Base-by-base conservation (phyloP, 1,284 basidiomycete genomes). In the Peniophora sp. region DNA sequence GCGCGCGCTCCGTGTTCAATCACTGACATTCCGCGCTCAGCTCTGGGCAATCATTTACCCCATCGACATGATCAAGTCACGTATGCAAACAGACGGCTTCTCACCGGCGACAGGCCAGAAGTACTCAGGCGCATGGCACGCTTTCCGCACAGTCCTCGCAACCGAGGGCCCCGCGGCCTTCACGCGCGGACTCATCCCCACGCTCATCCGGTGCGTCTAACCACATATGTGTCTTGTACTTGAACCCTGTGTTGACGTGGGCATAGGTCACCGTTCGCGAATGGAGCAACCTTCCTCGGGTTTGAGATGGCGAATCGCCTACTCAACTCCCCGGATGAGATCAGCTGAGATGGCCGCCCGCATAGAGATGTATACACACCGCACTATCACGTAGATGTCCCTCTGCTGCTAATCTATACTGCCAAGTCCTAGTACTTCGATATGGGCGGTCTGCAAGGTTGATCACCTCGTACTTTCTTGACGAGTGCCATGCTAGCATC, bases 61-160 rank as follows among this genome's bases (percentile, higher is more conserved):
- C 8, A 85, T 93, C 65, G 94, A 96, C 68, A 92, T 97, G 78
- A 83, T 97, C 66, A 98, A 98, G 66, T 91, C 88, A 24, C 83
- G 93, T 51, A 86, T 97, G 73, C 96, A 98, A 70, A 97, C 94
- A 0, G 96, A 98, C 63, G 86, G 87, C 1, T 89, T 95, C 63
- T 76, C 81, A 42, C 72, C 80, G 5, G 67, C 79, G 18, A 83
- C 83, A 51, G 86, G 85, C 36, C 83, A 88, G 60, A 88, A 88
- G 64, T 98, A 95, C 72, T 77, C 73, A 39, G 88, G 88, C 11
- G 81, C 89, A 10, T 57, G 90, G 32, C 87, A 97, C 64, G 97
- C 93, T 59, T 81, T 89, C 36, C 78, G 79, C 36, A 88, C 83
- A 54, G 85, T 93, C 15, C 94, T 85, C 83, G 71, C 78, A 51